Conservation (phyloP, 2,329 filamentous ascomycete genomes). For the Myriangium duriaei region DNA sequence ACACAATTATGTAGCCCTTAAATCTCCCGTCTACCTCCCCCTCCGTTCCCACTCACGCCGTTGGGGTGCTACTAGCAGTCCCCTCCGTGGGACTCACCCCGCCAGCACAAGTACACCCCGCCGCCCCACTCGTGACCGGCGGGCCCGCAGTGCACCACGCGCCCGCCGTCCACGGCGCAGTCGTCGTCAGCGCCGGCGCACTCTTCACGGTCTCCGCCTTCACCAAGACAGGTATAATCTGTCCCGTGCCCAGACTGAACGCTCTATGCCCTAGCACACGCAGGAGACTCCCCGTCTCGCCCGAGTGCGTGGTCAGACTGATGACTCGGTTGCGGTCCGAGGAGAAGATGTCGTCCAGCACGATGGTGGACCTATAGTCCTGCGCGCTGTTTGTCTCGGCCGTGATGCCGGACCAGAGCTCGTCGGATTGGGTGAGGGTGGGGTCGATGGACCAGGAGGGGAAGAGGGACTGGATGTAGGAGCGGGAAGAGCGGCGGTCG, state of each 20-base stretch:
- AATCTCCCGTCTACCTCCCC: no score
- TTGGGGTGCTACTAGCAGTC: no score
- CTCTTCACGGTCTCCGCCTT: slow-evolving; percentile 39
- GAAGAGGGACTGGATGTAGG: slow-evolving; percentile 41
- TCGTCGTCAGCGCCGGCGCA: slow-evolving; percentile 20
- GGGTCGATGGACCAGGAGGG: slow-evolving; percentile 45
- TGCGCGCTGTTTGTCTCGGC: slow-evolving; percentile 42
- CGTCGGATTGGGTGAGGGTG: slow-evolving; percentile 47
- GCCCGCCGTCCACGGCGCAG: slow-evolving; percentile 20
- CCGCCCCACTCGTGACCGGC: slow-evolving; percentile 20
- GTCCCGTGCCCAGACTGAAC: slow-evolving; percentile 53
- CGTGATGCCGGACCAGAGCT: slow-evolving; percentile 38
- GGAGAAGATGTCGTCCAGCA: slow-evolving; percentile 46
- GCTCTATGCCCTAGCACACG: slow-evolving; percentile 46
- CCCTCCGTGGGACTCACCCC: slow-evolving; percentile 9
- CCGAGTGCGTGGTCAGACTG: slow-evolving; percentile 48
- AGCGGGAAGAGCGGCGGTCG: slow-evolving; percentile 46
- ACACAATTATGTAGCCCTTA: no score
- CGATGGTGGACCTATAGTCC: slow-evolving; percentile 35
- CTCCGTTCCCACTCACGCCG: no score
- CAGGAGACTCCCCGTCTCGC: slow-evolving; percentile 42
- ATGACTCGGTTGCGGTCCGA: slow-evolving; percentile 43
- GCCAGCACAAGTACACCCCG: slow-evolving; percentile 19
- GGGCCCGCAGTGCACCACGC: slow-evolving; percentile 23
- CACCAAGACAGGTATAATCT: slow-evolving; percentile 55